Evolutionary conservation across 257 asterid species (phyloP).

Genomic region (Scutellaria baicalensis): DNA sequence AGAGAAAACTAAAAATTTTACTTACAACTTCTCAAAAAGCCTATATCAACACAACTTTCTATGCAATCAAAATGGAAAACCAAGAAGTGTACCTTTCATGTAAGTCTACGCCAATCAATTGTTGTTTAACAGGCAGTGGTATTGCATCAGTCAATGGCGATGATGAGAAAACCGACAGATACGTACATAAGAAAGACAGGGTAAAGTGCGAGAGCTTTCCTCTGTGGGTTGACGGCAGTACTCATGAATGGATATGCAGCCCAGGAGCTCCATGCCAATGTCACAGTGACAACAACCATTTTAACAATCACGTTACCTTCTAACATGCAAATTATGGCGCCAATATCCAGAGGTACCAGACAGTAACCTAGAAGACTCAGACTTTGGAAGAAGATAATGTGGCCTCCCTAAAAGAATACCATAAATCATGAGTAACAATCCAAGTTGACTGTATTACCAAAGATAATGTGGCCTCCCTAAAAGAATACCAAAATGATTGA

Average conservation of each 20-base stretch:
- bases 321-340: slow-evolving; percentile 77
- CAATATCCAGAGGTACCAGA: slow-evolving; percentile 77
- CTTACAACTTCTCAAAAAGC: neutral
- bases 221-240: slow-evolving; percentile 62
- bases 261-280: slow-evolving; percentile 94
- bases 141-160: slow-evolving; percentile 63
- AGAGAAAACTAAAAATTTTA: neutral
- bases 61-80: slow-evolving; percentile 8
- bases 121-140: neutral
- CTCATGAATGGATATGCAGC: slow-evolving; percentile 99
- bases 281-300: slow-evolving; percentile 58
- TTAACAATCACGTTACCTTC: slow-evolving; percentile 56
- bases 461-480: too few relatives aligned
- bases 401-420: slow-evolving; percentile 64
- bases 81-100: neutral
- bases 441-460: too few relatives aligned
- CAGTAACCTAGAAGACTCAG: slow-evolving; percentile 93
- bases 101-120: neutral
- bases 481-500: too few relatives aligned
- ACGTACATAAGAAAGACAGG: slow-evolving; percentile 89
- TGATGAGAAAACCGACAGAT: slow-evolving; percentile 81
- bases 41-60: slow-evolving; percentile 1
- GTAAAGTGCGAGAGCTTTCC: slow-evolving; percentile 92
- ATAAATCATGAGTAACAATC: neutral
- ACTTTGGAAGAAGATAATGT: slow-evolving; percentile 95